Evolutionary conservation across 371 early-diverging fungal genomes (phyloP), one percentile per base, ranked within the genome.

Genomic region (Entomophthora muscae): DNA sequence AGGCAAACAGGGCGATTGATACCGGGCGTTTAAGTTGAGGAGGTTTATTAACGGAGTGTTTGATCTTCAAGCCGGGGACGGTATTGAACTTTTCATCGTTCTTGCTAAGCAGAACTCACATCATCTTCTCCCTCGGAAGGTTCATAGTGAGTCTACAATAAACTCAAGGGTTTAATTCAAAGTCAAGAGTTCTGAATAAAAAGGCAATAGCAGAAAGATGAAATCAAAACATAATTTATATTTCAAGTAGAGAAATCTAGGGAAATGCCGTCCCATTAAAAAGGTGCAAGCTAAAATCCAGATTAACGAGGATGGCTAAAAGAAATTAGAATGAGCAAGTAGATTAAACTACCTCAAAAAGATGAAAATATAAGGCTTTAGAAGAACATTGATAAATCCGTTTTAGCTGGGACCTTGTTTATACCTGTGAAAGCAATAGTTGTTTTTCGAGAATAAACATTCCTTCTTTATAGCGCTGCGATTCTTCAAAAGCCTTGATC

Each of bases 401-500:
- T n/a, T n/a, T n/a, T n/a, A n/a, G n/a, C n/a, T n/a, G n/a, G n/a
- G n/a, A n/a, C n/a, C n/a, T n/a, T n/a, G n/a, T 42, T 42, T 10
- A 42, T 42, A 42, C 42, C 42, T 42, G 42, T 42, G 42, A 42
- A 42, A 42, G 42, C 42, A 42, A 42, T 17, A 42, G 42, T 42
- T 66, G 59, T 67, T 79, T 79, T 66, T 85, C 88, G 24, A 90
- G 72, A 67, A 90, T 86, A 65, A 73, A 88, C 68, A 79, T 81
- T 56, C 85, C 85, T 66, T 88, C 89, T 67, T 90, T 89, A 74
- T 90, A 89, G 66, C 82, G 83, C 70, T 90, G 87, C n/a, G 73
- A 72, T 33, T 78, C 76, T 62, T 83, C 85, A 65, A 75, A 85
- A 3, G 87, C 86, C 57, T 80, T 77, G 51, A 80, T 73, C 83